Evolutionary conservation across 805 yeast species (phyloP), one percentile per base, ranked within the genome.

Genomic region (Pichia gijzeniarum): DNA sequence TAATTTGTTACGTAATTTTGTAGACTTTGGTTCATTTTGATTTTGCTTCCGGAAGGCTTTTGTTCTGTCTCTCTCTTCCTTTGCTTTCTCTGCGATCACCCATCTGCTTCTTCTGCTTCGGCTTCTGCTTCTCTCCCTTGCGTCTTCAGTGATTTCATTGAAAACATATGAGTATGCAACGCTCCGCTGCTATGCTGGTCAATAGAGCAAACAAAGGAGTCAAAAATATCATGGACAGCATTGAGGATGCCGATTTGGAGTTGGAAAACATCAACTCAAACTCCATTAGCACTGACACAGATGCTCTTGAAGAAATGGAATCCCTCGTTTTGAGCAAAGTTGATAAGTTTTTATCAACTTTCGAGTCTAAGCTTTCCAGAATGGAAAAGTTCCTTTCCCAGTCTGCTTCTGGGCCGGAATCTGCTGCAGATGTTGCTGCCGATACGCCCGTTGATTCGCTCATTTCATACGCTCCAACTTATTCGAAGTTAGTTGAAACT

Each of bases 161-260:
- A 25, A 10, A 6, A 25, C 28, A 25, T 6, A 10, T 7, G 10
- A 10, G 28, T 25, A 10, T 25, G 28, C 10, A 25, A n/a, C n/a
- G n/a, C n/a, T n/a, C n/a, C n/a, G n/a, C 10, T 88, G 7, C n/a
- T 13, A 12, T 21, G 38, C 38, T 37, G 28, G 40, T 20, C 38
- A 30, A 30, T 30, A 30, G 33, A n/a, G 16, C 16, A 12, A 14
- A 14, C 8, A 30, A 25, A 10, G 28, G 10, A 6, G 28, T 6
- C 28, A 25, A 25, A 25, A 10, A 10, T 10, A 7, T 10, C 10
- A 7, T 10, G 28, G 28, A 25, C 28, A 25, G 10, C 9, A 25
- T 25, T 25, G 28, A 25, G 10, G 28, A 25, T 6, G 28, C 10
- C 28, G 10, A 25, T 25, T 10, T 25, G 28, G 28, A 25, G 28